Evolutionary conservation across 164 flowering plant species (phyloP).

Genomic region (Sextonia rubra): DNA sequence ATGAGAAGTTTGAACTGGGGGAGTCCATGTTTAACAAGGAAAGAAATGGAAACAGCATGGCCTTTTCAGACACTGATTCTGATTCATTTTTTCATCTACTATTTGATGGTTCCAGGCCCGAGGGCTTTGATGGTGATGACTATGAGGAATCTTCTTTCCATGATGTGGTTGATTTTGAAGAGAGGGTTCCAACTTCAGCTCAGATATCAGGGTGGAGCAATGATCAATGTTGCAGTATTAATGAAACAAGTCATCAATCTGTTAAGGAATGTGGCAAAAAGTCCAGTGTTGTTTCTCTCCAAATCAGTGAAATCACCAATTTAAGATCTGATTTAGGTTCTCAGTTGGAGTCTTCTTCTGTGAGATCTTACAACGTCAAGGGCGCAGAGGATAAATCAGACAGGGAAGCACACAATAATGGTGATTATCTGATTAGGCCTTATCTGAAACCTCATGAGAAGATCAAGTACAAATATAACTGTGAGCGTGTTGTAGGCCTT

Average conservation of each 20-base stretch:
- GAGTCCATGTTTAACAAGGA: constrained; percentile 42
- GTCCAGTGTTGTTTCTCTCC: constrained; percentile 64
- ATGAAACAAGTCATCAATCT: constrained; percentile 89
- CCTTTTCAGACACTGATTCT: constrained; percentile 53
- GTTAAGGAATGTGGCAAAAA: constrained; percentile 69
- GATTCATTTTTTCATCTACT: constrained; percentile 51
- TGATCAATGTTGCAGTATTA: constrained; percentile 71
- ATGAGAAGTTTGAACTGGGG: constrained; percentile 39
- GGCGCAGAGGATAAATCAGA: constrained; percentile 61
- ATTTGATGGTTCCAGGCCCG: constrained; percentile 35
- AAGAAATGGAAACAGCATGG: constrained; percentile 38
- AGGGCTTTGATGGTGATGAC: constrained; percentile 37
- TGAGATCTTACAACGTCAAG: constrained; percentile 47
- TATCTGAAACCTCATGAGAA: constrained; percentile 81
- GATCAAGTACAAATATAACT: constrained; percentile 79
- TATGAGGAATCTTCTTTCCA: constrained; percentile 47
- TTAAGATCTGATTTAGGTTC: constrained; percentile 74
- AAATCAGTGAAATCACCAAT: constrained; percentile 50
- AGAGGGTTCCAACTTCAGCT: constrained; percentile 41
- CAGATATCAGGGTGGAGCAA: constrained; percentile 61
- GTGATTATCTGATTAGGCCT: constrained; percentile 92
- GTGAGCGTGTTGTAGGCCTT: constrained; percentile 93
- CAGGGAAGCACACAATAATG: constrained; percentile 77
- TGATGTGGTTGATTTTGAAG: constrained; percentile 47
- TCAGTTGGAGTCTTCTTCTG: constrained; percentile 65